phyloP scores from a whole-genome alignment of 2,329 filamentous ascomycete genomes.

The Orbilia ellipsospora region DNA sequence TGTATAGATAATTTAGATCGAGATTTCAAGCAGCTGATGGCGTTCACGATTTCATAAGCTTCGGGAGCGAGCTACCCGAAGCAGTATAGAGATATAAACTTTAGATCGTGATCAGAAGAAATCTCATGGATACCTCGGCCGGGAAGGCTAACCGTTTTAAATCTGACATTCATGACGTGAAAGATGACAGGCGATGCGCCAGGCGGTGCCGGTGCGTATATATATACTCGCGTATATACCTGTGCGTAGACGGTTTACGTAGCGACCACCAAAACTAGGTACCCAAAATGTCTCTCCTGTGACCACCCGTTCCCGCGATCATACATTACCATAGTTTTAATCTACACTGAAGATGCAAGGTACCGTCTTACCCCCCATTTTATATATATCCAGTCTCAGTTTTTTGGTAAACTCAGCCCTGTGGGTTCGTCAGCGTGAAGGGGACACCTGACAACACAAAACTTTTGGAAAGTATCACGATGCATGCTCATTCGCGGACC shows the following conservation, averaged over 20 bases:
- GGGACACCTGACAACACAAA: slow-evolving; percentile 42
- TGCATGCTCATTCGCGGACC: background rate
- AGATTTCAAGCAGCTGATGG: slow-evolving; percentile 12
- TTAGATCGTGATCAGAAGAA: background rate
- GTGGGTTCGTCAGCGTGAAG: slow-evolving; percentile 34
- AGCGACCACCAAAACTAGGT: background rate
- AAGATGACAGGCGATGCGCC: background rate
- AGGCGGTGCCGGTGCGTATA: background rate
- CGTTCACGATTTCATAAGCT: too few relatives aligned
- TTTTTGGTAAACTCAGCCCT: slow-evolving; percentile 25
- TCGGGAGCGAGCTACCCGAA: too few relatives aligned
- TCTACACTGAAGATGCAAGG: slow-evolving; percentile 1
- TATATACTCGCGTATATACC: background rate
- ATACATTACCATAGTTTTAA: too few relatives aligned
- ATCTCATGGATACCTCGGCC: background rate
- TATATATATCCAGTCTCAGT: slow-evolving; percentile 10
- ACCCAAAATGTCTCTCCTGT: slow-evolving; percentile 1
- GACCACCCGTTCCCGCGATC: slow-evolving; percentile 1
- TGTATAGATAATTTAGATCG: background rate
- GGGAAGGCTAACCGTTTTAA: background rate
- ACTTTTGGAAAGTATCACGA: background rate
- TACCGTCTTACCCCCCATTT: background rate
- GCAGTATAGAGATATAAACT: too few relatives aligned
- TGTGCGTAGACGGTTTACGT: background rate
- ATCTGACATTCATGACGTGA: too few relatives aligned